Base-by-base conservation (phyloP, 2,329 filamentous ascomycete species). In the Fusarium mundagurra region DNA sequence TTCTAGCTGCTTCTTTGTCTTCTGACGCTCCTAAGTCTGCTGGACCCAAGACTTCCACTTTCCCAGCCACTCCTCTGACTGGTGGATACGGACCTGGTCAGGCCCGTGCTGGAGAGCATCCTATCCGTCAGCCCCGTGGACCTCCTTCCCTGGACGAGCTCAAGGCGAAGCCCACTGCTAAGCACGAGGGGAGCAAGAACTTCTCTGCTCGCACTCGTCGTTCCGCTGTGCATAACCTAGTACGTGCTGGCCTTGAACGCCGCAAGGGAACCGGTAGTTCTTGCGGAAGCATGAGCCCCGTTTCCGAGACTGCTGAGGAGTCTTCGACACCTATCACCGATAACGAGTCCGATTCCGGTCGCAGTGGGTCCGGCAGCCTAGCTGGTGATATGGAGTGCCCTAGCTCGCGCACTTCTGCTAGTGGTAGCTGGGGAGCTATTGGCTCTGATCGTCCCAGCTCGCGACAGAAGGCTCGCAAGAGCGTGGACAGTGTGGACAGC, bases 101-200 rank as follows among this genome's bases (percentile, higher is more conserved):
- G 82, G 94, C 88, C 67, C 94, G 96, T 81, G 95, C 95, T 80
- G 96, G 96, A 76, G 96, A 98, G 84, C 96, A 99, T 81, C 96
- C 96, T 14, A 86, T 94, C 60, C 95, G 96, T 67, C 96, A 99
- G 84, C 96, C 96, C 60, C 94, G 95, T 73, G 95, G 95, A 10
- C 96, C 96, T 31, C 96, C 96, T 20, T 91, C 94, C 20, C 88
- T 98, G 58, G 96, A 99, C 76, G 96, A 99, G 85, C 91, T 99
- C 69, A 90, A 92, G 79, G 89, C 92, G 27, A 96, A 95, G 84
- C 96, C 96, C 4, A 98, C 96, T 14, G 92, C 94, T 76, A 98
- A 95, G 85, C 91, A 96, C 73, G 96, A 98, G 82, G 96, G 96
- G 31, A 98, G 96, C 91, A 92, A 98, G 90, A 99, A 99, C 86